Evolutionary conservation across 2,329 filamentous ascomycete genomes (phyloP), one percentile per base, ranked within the genome.

Genomic region (Fusarium brachygibbosum): DNA sequence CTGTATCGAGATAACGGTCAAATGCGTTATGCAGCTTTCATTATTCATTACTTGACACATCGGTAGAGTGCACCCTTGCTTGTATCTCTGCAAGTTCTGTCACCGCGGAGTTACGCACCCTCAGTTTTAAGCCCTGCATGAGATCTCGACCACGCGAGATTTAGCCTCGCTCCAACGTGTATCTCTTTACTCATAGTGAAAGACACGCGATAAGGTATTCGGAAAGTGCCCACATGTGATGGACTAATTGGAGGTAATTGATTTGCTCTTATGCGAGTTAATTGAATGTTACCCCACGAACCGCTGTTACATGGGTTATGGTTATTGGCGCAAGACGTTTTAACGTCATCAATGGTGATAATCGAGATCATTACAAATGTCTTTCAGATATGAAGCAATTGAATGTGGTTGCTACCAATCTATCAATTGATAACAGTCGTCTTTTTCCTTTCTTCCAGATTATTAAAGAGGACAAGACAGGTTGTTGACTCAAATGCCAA

Each of bases 31-130:
- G 34, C n/a, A 50, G 21, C 40, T 31, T 29, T 51, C 32, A 65
- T 53, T 65, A 59, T 49, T 66, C 61, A 66, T 66, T 35, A 42
- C n/a, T 54, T 65, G 61, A 65, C 62, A 65, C 60, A 65, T 65
- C 60, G 19, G 14, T n/a, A 17, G 11, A 14, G 11, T 8, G 35
- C 34, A 37, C 7, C 23, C 23, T 16, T 16, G 5, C 10, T n/a
- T 62, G 23, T 42, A 57, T 29, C 42, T 28, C 25, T 45, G 28
- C n/a, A 17, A n/a, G 38, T 16, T 16, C 12, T 10, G 10, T 5
- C 8, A 53, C 62, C 62, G 62, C 62, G 62, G 62, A 65, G 46
- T 28, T 65, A 28, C 16, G 38, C n/a, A 21, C 19, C 35, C 34
- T 17, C 6, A 13, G 7, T 37, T 10, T n/a, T 5, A 44, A 53